These are phyloP conservation scores for Ettlia oleoabundans DNA, from an alignment of 139 green algal genomes.

Conservation along the genomic window DNA sequence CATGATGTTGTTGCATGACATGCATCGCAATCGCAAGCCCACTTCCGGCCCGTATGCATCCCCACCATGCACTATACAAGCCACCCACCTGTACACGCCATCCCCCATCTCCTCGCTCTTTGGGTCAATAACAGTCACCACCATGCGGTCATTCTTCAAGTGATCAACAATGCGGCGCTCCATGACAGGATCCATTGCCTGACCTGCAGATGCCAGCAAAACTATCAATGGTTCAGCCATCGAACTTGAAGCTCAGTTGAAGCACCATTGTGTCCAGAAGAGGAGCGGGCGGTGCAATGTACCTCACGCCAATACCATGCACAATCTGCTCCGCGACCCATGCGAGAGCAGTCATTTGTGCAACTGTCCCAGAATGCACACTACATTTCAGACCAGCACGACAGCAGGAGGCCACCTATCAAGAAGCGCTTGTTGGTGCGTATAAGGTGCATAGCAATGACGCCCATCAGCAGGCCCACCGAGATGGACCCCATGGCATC, in stretches of 20 bases:
- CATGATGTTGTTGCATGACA: no score
- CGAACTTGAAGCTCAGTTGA: no score
- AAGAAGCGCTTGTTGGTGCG: conserved; percentile 85
- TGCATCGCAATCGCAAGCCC: not conserved
- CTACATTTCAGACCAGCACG: not conserved
- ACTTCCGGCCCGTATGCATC: not conserved
- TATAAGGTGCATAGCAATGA: conserved; percentile 87
- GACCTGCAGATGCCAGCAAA: not conserved
- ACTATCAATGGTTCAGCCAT: no score
- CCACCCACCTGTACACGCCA: conserved; percentile 59
- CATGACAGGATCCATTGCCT: conserved; percentile 29
- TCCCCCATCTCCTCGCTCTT: conserved; percentile 92
- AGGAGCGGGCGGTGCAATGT: not conserved
- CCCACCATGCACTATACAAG: not conserved
- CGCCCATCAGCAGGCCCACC: conserved; percentile 83
- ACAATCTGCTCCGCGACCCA: no score
- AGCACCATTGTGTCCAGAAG: not conserved
- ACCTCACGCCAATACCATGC: no score
- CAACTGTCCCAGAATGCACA: not conserved
- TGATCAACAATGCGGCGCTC: conserved; percentile 57
- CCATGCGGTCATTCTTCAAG: conserved; percentile 49
- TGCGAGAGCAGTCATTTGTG: no score
- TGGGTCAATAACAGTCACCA: conserved; percentile 78
- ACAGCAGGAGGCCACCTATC: conserved; percentile 61
- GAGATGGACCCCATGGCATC: conserved; percentile 87